Evolutionary conservation across 176 grass and related monocot genomes (phyloP).

Genomic region (Secale cereale): DNA sequence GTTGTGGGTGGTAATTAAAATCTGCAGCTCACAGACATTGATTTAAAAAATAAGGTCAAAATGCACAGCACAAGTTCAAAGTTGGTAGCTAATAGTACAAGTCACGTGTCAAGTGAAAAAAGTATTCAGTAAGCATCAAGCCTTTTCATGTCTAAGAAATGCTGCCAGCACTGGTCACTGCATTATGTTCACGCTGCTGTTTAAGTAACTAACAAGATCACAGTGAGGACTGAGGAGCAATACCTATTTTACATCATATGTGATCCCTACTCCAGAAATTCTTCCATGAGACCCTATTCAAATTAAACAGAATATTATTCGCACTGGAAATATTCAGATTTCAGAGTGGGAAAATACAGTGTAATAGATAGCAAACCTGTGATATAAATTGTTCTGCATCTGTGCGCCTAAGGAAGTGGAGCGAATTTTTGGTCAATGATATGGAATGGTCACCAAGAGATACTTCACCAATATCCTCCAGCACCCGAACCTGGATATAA

Average conservation of each 20-base stretch:
- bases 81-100: not conserved
- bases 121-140: not conserved
- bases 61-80: not conserved
- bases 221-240: not conserved
- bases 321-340: not conserved
- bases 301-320: slow-evolving; percentile 13
- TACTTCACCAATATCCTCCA: slow-evolving; percentile 89
- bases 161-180: not conserved
- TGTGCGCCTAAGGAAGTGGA: slow-evolving; percentile 86
- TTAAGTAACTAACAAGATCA: slow-evolving; percentile 16
- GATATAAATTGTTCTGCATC: slow-evolving; percentile 89
- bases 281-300: slow-evolving; percentile 87
- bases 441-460: slow-evolving; percentile 86
- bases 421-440: slow-evolving; percentile 82
- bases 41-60: slow-evolving; percentile 8
- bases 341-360: not conserved
- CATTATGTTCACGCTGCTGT: not conserved
- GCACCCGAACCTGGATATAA: slow-evolving; percentile 79
- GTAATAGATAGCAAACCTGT: slow-evolving; percentile 46
- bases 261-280: slow-evolving; percentile 71
- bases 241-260: slow-evolving; percentile 45
- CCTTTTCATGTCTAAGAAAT: not conserved
- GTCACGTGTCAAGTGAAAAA: not conserved
- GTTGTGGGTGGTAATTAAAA: not conserved
- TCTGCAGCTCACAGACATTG: slow-evolving; percentile 7